Evolutionary conservation across 2,329 filamentous ascomycete species (phyloP), one percentile per base, ranked within the genome.

Genomic region (Eutypella sp.): DNA sequence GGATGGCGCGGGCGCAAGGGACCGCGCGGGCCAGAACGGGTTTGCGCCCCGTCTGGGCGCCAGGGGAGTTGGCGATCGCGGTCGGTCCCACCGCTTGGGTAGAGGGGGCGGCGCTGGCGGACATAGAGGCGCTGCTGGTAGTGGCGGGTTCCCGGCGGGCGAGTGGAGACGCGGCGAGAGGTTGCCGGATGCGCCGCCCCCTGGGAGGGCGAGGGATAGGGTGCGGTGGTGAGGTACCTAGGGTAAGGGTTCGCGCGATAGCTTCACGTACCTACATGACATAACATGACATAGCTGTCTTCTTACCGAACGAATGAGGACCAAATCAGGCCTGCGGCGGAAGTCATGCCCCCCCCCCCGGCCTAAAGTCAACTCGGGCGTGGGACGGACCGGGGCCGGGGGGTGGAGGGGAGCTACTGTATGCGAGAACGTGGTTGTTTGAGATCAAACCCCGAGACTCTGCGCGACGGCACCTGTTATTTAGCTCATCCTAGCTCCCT

Each of bases 131-230:
- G 66, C 65, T 36, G 66, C 67, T 53, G 67, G 69, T 59, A 64
- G 64, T 36, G 69, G 64, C 46, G 62, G 57, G 18, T 68, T 75
- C 4, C 75, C 79, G 0, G 64, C 64, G 37, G 83, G 82, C 1
- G 83, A 86, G 57, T 87, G 83, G 83, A 75, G 79, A 51, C 75
- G 83, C 53, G 84, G 84, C 0, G 82, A 86, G 59, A 73, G 71
- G 45, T 58, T 84, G 41, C 82, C 82, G 2, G 75, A 81, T 29
- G 71, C 70, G 25, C 69, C 69, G 36, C 57, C 57, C 19, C 47
- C 46, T 9, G 59, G 57, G 13, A 60, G 63, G 53, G 67, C 74
- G 27, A 67, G 79, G 57, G 74, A 75, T 63, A 70, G 71, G 54
- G 46, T 52, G 47, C 57, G 60, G 47, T 56, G 4, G 63, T 50